Evolutionary conservation across 345 rosid genomes (phyloP).

Genomic region (Camelina sativa): DNA sequence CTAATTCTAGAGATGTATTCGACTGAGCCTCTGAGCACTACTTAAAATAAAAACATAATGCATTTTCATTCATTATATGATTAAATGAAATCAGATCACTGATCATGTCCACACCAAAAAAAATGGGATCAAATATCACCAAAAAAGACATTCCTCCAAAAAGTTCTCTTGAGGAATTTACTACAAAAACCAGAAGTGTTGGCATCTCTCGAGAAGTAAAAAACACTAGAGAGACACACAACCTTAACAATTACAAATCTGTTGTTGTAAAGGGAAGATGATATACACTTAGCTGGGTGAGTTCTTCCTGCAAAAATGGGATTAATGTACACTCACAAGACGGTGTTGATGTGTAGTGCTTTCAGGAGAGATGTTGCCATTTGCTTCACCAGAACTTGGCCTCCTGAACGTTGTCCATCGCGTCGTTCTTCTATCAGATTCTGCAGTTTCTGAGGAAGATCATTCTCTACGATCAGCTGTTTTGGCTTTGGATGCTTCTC

Average conservation of each 20-base stretch:
- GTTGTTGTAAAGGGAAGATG: conserved; percentile 7
- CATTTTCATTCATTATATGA: neutral
- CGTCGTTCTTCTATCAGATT: conserved; percentile 94
- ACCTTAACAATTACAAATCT: neutral
- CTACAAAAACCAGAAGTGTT: neutral
- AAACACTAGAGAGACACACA: conserved; percentile 12
- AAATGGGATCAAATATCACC: neutral
- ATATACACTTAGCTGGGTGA: conserved; percentile 2
- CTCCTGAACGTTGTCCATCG: conserved; percentile 93
- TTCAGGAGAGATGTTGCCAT: conserved; percentile 97
- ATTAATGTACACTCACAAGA: conserved; percentile 51
- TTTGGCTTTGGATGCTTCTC: conserved; percentile 99
- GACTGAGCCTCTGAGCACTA: neutral
- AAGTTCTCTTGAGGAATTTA: neutral
- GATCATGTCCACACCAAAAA: neutral
- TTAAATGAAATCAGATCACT: neutral
- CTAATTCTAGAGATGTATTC: neutral
- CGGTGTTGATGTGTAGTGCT: conserved; percentile 94
- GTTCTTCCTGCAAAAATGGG: conserved; percentile 16
- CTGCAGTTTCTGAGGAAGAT: conserved; percentile 81
- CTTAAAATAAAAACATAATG: no score
- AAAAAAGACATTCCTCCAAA: neutral
- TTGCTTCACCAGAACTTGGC: conserved; percentile 94
- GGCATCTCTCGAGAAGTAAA: conserved; percentile 16
- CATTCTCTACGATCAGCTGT: conserved; percentile 92